Evolutionary conservation across 345 rosid species (phyloP).

Genomic region (Camelina hispida): DNA sequence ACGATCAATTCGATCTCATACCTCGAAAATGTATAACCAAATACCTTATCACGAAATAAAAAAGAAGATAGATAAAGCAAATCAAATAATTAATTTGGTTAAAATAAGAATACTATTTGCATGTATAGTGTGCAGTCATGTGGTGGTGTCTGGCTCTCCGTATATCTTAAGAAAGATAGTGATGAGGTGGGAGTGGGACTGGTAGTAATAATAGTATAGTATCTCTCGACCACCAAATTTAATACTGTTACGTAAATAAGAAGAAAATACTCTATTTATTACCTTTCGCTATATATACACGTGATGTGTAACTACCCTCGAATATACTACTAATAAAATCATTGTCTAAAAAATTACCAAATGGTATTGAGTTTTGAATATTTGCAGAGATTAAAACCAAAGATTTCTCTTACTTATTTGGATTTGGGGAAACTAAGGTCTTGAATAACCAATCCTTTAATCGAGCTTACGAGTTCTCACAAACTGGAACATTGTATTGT

Average conservation of each 20-base stretch:
- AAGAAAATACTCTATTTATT: not conserved
- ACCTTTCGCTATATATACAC: not conserved
- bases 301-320: not conserved
- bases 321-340: not conserved
- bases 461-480: not conserved
- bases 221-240: not conserved
- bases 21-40: not conserved
- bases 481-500: not conserved
- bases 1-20: not conserved
- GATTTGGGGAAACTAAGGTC: not conserved
- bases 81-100: not conserved
- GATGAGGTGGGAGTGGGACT: slow-evolving; percentile 11
- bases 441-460: not conserved
- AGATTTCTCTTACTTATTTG: not conserved
- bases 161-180: not conserved
- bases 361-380: not conserved
- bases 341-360: no score
- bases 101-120: not conserved
- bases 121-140: slow-evolving; percentile 20
- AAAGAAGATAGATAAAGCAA: not conserved
- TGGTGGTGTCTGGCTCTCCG: slow-evolving; percentile 13
- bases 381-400: not conserved
- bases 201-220: not conserved
- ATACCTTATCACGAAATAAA: not conserved
- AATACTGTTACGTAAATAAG: not conserved